Evolutionary conservation across 2,329 filamentous ascomycete genomes (phyloP).

Genomic region (Scolecobasidium constrictum): DNA sequence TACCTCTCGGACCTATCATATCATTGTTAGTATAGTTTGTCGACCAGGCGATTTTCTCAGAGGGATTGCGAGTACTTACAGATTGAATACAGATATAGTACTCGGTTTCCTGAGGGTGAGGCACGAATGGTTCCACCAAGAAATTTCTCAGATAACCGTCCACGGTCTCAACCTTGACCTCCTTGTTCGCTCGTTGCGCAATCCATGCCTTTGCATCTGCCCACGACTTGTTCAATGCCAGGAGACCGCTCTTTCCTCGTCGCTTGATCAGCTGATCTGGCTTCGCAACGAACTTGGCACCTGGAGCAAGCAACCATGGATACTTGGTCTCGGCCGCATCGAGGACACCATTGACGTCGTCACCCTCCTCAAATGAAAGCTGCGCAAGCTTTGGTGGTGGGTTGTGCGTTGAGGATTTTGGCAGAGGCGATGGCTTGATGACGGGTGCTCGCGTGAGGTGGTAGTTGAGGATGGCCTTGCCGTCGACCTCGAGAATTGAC

Average conservation of each 20-base stretch:
- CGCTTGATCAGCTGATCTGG: constrained; percentile 99
- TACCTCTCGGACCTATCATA: constrained; percentile 10
- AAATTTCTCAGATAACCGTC: constrained; percentile 86
- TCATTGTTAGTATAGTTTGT: constrained; percentile 2
- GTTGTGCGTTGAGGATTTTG: constrained; percentile 77
- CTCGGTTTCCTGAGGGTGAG: constrained; percentile 88
- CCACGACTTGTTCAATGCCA: constrained; percentile 97
- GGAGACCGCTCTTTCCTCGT: constrained; percentile 94
- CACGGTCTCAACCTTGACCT: constrained; percentile 85
- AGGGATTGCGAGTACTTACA: too few relatives aligned
- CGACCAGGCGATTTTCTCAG: background rate
- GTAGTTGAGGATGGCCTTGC: constrained; percentile 99
- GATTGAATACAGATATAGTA: constrained; percentile 99
- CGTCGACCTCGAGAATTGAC: constrained; percentile 96
- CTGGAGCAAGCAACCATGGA: constrained; percentile 80
- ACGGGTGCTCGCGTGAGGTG: constrained; percentile 94
- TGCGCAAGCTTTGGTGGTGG: constrained; percentile 81
- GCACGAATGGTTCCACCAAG: constrained; percentile 96
- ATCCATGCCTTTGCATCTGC: constrained; percentile 89
- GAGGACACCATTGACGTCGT: constrained; percentile 70
- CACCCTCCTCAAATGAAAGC: constrained; percentile 85
- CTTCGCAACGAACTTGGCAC: constrained; percentile 94
- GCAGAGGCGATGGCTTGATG: constrained; percentile 96
- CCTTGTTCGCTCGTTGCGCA: constrained; percentile 81
- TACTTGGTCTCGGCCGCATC: constrained; percentile 94